These are phyloP conservation scores for Solioccasus polychromus DNA, from an alignment of 768 basidiomycete genomes.

Conservation along the genomic window DNA sequence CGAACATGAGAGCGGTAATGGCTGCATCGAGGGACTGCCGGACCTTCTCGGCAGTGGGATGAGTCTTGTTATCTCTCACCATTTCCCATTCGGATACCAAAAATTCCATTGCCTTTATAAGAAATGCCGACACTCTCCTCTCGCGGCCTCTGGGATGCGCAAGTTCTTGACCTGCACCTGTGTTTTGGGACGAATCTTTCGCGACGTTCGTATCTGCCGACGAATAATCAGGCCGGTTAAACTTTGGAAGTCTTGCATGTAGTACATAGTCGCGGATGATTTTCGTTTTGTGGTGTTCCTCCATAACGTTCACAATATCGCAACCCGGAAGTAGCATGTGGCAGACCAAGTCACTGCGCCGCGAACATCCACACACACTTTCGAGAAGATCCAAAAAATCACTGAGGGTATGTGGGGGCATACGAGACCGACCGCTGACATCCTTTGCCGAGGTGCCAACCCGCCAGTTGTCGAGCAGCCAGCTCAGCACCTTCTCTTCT, in stretches of 20 bases:
- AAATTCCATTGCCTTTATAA: slow-evolving; percentile 60
- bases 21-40: slow-evolving; percentile 70
- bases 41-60: slow-evolving; percentile 58
- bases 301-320: slow-evolving; percentile 55
- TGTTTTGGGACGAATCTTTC: slow-evolving; percentile 5
- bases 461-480: slow-evolving; percentile 76
- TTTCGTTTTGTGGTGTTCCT: slow-evolving; percentile 54
- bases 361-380: slow-evolving; percentile 56
- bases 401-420: slow-evolving; percentile 51
- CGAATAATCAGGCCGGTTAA: slow-evolving; percentile 18
- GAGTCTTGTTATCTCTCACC: slow-evolving; percentile 29
- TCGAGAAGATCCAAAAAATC: slow-evolving; percentile 67
- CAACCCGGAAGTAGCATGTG: slow-evolving; percentile 68
- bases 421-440: slow-evolving; percentile 34
- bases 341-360: slow-evolving; percentile 43
- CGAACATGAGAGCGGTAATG: slow-evolving; percentile 64
- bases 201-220: not conserved
- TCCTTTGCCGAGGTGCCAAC: slow-evolving; percentile 40
- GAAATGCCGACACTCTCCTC: slow-evolving; percentile 56
- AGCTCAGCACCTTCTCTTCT: slow-evolving; percentile 81
- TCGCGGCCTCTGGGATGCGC: slow-evolving; percentile 56
- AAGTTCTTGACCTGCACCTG: slow-evolving; percentile 30
- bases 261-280: slow-evolving; percentile 72
- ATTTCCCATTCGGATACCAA: slow-evolving; percentile 49
- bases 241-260: slow-evolving; percentile 54